phyloP scores from a whole-genome alignment of 371 early-diverging fungal species.

The Blakeslea trispora region DNA sequence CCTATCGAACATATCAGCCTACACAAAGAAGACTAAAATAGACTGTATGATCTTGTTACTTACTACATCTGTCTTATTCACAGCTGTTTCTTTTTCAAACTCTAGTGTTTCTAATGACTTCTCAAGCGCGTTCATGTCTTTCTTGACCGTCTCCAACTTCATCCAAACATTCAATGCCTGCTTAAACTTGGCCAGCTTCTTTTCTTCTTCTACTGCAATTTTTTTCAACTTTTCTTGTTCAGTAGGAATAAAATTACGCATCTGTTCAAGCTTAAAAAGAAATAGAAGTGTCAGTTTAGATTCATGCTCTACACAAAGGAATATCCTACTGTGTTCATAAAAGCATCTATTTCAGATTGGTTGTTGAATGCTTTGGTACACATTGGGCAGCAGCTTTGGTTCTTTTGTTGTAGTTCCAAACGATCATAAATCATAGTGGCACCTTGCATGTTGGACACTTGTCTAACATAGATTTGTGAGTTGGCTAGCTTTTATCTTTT shows the following conservation, averaged over 20 bases:
- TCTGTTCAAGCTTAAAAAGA: not conserved
- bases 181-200: constrained; percentile 20
- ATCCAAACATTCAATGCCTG: constrained; percentile 12
- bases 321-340: constrained; percentile 52
- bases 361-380: constrained; percentile 65
- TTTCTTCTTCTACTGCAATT: constrained; percentile 29
- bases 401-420: constrained; percentile 53
- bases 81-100: constrained; percentile 4
- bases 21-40: too few species aligned
- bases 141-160: constrained; percentile 14
- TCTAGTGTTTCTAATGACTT: not conserved
- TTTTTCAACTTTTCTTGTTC: constrained; percentile 28
- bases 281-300: too few species aligned
- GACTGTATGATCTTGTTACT: too few species aligned
- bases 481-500: too few species aligned
- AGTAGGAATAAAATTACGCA: not conserved
- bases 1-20: too few species aligned
- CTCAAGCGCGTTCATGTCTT: constrained; percentile 11
- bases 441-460: constrained; percentile 30
- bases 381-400: constrained; percentile 65
- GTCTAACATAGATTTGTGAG: not conserved
- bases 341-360: constrained; percentile 50
- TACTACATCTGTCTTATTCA: not conserved
- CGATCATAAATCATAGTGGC: constrained; percentile 61
- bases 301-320: not conserved